Percentiles rank a stretch among this genome's conserved stretches.
Evolutionary conservation across 2,329 filamentous ascomycete genomes (phyloP).

Genomic region (Pyricularia grisea): DNA sequence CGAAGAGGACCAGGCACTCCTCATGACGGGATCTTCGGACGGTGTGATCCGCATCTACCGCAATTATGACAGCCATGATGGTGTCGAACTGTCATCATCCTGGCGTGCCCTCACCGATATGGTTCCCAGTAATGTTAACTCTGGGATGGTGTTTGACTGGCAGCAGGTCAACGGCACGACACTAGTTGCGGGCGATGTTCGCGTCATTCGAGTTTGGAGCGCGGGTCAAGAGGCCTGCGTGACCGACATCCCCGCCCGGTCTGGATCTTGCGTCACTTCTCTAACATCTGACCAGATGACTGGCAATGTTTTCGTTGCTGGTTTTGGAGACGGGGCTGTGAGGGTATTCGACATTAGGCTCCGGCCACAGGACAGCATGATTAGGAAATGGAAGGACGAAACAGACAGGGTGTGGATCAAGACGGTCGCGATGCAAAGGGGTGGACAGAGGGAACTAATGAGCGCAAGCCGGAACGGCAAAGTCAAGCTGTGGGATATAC

Average conservation of each 20-base stretch:
- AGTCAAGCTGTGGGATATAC: conserved; percentile 92
- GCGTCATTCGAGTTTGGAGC: conserved; percentile 94
- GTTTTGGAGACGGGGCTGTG: conserved; percentile 91
- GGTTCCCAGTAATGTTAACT: conserved; percentile 87
- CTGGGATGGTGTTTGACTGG: conserved; percentile 96
- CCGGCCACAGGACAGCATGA: conserved; percentile 81
- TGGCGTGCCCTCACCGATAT: conserved; percentile 92
- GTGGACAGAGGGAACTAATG: conserved; percentile 83
- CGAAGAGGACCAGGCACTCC: conserved; percentile 88
- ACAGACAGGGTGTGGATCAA: conserved; percentile 80
- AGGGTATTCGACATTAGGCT: conserved; percentile 87
- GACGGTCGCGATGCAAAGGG: conserved; percentile 92
- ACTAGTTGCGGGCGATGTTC: conserved; percentile 91
- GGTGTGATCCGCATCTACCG: conserved; percentile 90
- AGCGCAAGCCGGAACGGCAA: conserved; percentile 88
- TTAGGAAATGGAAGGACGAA: conserved; percentile 94
- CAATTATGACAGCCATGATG: conserved; percentile 71
- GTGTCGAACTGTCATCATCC: conserved; percentile 77
- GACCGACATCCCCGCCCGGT: conserved; percentile 88
- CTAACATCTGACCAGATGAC: conserved; percentile 97
- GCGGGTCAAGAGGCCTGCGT: conserved; percentile 87
- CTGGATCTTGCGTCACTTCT: conserved; percentile 90
- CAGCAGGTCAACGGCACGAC: conserved; percentile 94
- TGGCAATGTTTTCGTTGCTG: conserved; percentile 89
- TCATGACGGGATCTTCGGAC: conserved; percentile 93